Conservation (phyloP, 306 rosid species). For the Nissolia schottii region DNA sequence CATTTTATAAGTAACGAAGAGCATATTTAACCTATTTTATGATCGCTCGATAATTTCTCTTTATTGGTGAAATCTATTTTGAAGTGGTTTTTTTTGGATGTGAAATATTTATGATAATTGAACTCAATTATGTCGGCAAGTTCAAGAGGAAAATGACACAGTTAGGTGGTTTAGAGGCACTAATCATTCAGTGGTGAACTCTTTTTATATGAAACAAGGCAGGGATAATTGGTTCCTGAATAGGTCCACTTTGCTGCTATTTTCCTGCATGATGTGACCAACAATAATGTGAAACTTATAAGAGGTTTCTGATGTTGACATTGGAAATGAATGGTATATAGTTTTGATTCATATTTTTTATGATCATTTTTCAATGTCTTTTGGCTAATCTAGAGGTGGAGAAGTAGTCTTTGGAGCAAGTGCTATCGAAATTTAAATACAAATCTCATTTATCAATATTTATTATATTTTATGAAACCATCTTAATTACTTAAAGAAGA, state of each 20-base stretch:
- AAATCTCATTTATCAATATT: neutral
- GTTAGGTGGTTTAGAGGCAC: slow-evolving; percentile 6
- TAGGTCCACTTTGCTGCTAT: neutral
- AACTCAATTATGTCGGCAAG: slow-evolving; percentile 23
- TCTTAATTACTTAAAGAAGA: too few relatives aligned
- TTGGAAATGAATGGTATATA: neutral
- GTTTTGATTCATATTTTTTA: neutral
- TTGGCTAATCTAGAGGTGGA: neutral
- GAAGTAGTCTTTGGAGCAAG: neutral
- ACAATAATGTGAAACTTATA: neutral
- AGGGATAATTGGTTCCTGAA: neutral
- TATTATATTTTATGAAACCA: too few relatives aligned
- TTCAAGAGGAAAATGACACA: slow-evolving; percentile 21
- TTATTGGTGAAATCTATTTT: neutral
- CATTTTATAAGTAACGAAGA: too few relatives aligned
- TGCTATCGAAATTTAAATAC: neutral
- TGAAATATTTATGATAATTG: slow-evolving; percentile 5
- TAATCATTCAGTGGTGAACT: neutral
- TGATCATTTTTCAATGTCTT: neutral
- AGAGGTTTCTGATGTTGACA: neutral
- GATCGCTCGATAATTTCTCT: too few relatives aligned
- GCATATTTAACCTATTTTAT: too few relatives aligned
- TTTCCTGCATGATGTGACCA: slow-evolving; percentile 9
- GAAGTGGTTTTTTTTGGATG: neutral
- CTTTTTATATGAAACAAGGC: slow-evolving; percentile 4